Evolutionary conservation across 495 filamentous ascomycete species (phyloP).

Genomic region (Lepraria neglecta): DNA sequence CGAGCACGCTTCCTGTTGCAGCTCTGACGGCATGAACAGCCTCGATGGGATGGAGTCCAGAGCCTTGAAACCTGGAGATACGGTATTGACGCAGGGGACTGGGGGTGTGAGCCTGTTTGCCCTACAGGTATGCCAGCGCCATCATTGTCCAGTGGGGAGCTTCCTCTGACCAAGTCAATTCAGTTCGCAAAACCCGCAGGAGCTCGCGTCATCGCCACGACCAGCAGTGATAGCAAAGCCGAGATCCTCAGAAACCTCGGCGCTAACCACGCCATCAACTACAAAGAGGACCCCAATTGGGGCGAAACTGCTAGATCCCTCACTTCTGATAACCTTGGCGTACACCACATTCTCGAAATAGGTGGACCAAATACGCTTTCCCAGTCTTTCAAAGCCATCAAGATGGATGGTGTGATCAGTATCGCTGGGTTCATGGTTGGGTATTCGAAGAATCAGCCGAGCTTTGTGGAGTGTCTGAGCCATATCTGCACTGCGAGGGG

Average conservation of each 20-base stretch:
- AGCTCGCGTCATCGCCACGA: conserved; percentile 73
- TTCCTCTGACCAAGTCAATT: not conserved
- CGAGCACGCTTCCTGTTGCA: conserved; percentile 62
- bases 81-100: conserved; percentile 70
- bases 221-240: conserved; percentile 58
- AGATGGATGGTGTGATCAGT: conserved; percentile 59
- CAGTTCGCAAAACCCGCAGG: conserved; percentile 80
- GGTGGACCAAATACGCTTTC: conserved; percentile 54
- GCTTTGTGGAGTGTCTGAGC: not conserved
- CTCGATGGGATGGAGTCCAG: conserved; percentile 58
- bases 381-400: conserved; percentile 59
- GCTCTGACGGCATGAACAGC: conserved; percentile 73
- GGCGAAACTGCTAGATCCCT: conserved; percentile 62
- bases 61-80: conserved; percentile 57
- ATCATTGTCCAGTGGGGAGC: not conserved
- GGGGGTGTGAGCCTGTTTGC: conserved; percentile 75
- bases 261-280: conserved; percentile 73
- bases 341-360: conserved; percentile 66
- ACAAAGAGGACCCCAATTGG: conserved; percentile 63
- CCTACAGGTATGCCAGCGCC: conserved; percentile 50
- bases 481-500: not conserved
- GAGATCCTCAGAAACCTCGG: conserved; percentile 62
- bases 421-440: conserved; percentile 61
- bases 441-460: conserved; percentile 27
- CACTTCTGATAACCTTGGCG: conserved; percentile 53